Percentiles rank a stretch among this genome's conserved stretches.
Evolutionary conservation across 306 rosid species (phyloP).

Genomic region (Castanospermum australe): DNA sequence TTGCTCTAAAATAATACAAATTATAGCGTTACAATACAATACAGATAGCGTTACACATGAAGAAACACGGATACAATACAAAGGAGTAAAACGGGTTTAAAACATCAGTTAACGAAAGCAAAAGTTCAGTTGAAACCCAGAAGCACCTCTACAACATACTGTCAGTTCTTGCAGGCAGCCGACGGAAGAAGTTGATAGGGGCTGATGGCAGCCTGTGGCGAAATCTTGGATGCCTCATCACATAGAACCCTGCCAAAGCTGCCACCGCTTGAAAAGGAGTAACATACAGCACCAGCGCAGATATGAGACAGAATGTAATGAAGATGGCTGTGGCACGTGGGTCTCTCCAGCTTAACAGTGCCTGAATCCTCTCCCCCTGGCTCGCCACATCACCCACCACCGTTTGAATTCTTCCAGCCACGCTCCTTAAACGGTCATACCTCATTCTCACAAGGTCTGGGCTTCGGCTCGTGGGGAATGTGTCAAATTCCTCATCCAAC

Average conservation of each 20-base stretch:
- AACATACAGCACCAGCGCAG: conserved; percentile 26
- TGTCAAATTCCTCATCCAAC: conserved; percentile 48
- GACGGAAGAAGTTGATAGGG: conserved; percentile 39
- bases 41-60: neutral
- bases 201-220: conserved; percentile 35
- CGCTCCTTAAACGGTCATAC: conserved; percentile 40
- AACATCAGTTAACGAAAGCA: neutral
- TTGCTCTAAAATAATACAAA: neutral
- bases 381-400: conserved; percentile 44
- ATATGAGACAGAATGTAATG: conserved; percentile 12
- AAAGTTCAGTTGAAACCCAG: neutral
- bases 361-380: conserved; percentile 50
- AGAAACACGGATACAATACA: neutral
- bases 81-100: neutral
- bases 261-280: conserved; percentile 39
- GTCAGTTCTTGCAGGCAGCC: conserved; percentile 43
- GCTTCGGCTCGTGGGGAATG: conserved; percentile 37
- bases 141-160: conserved; percentile 30
- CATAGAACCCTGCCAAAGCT: conserved; percentile 35
- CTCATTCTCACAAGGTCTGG: conserved; percentile 43
- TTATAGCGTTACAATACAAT: neutral
- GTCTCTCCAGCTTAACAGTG: conserved; percentile 55
- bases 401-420: conserved; percentile 29
- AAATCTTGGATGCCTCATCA: conserved; percentile 45
- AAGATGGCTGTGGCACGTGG: conserved; percentile 41